Percentiles rank a stretch among this genome's conserved stretches.
Conservation (phyloP, 139 green algal genomes). For the Chlamydomonas sp. region DNA sequence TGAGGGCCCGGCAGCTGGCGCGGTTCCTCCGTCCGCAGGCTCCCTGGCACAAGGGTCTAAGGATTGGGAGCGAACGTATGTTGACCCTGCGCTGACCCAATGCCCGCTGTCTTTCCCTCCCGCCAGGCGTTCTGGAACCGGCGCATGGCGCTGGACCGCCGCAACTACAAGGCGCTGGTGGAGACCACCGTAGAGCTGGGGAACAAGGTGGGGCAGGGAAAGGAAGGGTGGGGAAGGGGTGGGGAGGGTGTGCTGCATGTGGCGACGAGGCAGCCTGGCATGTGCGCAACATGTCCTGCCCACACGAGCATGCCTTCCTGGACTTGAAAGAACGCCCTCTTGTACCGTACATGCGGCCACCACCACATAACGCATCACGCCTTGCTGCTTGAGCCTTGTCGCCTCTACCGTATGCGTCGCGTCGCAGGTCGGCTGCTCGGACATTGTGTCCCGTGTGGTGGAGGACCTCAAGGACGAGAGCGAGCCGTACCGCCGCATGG, state of each 20-base stretch:
- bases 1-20: too few species aligned
- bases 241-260: background rate
- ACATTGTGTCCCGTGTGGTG: slow-evolving; percentile 95
- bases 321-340: too few species aligned
- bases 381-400: too few species aligned
- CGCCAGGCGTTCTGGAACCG: slow-evolving; percentile 93
- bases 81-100: too few species aligned
- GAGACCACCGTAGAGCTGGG: slow-evolving; percentile 97
- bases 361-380: too few species aligned
- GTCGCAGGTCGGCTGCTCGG: slow-evolving; percentile 78
- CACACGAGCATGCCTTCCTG: too few species aligned
- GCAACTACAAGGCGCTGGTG: slow-evolving; percentile 94
- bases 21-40: too few species aligned
- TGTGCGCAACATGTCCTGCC: too few species aligned
- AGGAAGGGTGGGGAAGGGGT: background rate
- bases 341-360: too few species aligned
- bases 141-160: slow-evolving; percentile 96
- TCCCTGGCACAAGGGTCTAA: too few species aligned
- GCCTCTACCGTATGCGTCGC: too few species aligned
- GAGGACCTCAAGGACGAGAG: slow-evolving; percentile 99
- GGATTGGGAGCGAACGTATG: too few species aligned
- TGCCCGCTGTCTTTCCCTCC: slow-evolving; percentile 23
- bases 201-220: slow-evolving; percentile 70
- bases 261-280: background rate
- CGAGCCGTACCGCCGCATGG: slow-evolving; percentile 97